Conservation (phyloP, 2,329 filamentous ascomycete species). For the Tolypocladium ovalisporum region DNA sequence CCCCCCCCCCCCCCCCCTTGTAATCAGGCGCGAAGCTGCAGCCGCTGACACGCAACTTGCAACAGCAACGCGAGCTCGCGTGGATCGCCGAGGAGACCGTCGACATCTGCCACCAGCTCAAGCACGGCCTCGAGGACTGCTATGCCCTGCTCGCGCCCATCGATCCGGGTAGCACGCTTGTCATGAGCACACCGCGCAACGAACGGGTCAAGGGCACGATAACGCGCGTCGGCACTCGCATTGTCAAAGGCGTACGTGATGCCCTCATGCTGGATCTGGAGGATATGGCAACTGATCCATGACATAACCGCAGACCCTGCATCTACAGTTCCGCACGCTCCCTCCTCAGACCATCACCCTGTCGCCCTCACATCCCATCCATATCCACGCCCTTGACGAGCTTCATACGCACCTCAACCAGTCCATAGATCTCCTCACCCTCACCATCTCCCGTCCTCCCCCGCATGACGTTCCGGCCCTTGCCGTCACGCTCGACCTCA, state of each 20-base stretch:
- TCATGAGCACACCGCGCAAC: conserved; percentile 75
- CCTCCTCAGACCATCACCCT: conserved; percentile 38
- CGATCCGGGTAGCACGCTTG: conserved; percentile 79
- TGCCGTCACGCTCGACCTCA: conserved; percentile 42
- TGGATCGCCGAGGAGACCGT: conserved; percentile 44
- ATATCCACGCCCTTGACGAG: conserved; percentile 58
- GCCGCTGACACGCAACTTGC: conserved; percentile 6
- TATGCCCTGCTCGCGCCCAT: conserved; percentile 74
- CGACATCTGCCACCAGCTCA: conserved; percentile 36
- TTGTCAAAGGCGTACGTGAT: conserved; percentile 72
- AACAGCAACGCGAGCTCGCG: conserved; percentile 37
- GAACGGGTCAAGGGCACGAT: conserved; percentile 89
- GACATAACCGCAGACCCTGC: conserved; percentile 42
- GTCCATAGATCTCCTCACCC: conserved; percentile 70
- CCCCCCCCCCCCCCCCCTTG: too few species aligned
- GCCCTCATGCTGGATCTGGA: background rate
- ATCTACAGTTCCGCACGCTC: conserved; percentile 64
- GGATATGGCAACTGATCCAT: background rate
- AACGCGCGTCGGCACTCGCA: conserved; percentile 78
- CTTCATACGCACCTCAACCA: conserved; percentile 72
- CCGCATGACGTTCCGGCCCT: conserved; percentile 43
- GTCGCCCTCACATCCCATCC: conserved; percentile 37
- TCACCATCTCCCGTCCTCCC: conserved; percentile 57
- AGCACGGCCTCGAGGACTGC: conserved; percentile 73
- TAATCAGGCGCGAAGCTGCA: background rate